Evolutionary conservation across 2,329 filamentous ascomycete genomes (phyloP), one percentile per base, ranked within the genome.

Genomic region (Fusarium sp.): DNA sequence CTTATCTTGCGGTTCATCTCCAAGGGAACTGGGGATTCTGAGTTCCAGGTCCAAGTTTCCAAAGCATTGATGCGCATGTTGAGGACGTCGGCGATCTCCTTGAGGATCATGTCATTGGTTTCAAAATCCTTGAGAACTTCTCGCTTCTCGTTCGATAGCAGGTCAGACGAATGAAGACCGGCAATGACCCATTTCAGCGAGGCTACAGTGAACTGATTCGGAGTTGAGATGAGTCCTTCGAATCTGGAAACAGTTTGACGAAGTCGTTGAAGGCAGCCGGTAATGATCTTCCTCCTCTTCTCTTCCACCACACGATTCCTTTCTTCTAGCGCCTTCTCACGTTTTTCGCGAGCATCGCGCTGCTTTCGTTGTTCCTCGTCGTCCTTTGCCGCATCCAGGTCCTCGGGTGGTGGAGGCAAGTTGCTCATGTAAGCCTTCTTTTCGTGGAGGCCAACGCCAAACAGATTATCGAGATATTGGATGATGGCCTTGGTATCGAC

Each of bases 31-130:
- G 79, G 78, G 0, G 77, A 71, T 2, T 81, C 81, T 0, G 75
- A 63, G 30, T 64, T 77, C 86, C 86, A 88, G 0, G 80, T 77
- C 85, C 85, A 87, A 5, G 77, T 77, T 5, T 80, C 76, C 2
- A 87, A 72, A 1, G 80, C 78, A 5, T 81, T 75, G 8, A 87
- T 78, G 16, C 85, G 80, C 81, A 87, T 86, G 66, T 87, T 87
- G 52, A 87, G 79, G 3, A 87, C 84, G 59, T 87, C 85, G 1
- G 83, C 81, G 16, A 88, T 81, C 73, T 88, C 86, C 3, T 75
- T 76, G 14, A 87, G 68, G 11, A 87, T 82, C 27, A 81, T 76
- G 1, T 72, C 60, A 53, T 83, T 84, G 11, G 76, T 74, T 24
- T 79, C 73, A 55, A 87, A 83, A 46, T 85, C 83, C 8, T 76